Evolutionary conservation across 176 grass and related monocot species (phyloP), one percentile per base, ranked within the genome.

Genomic region (Elaeis guineensis): DNA sequence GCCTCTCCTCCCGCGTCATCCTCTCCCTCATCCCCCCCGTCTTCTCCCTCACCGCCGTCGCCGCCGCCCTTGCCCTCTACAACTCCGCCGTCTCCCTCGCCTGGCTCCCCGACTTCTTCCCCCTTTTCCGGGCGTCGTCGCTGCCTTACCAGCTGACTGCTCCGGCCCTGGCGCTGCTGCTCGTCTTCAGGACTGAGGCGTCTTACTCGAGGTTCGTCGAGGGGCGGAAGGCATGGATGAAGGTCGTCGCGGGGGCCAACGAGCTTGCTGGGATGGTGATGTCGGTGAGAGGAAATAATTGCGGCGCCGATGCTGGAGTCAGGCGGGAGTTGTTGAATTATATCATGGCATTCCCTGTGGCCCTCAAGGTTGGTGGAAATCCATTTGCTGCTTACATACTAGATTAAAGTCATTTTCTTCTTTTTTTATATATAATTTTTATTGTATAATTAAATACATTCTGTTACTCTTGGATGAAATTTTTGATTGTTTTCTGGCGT

Each of bases 141-240:
- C 75, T 97, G 2, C 87, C 92, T 4, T 97, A 88, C 72, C 83
- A 88, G 82, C 84, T 97, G 72, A 91, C 84, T 0, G 93, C 87
- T 0, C 93, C 93, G 1, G 87, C 93, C 3, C 81, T 97, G 57
- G 93, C 93, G 3, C 81, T 97, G 48, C 74, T 97, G 69, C 81
- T 97, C 17, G 93, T 97, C 55, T 97, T 97, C 74, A 74, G 93
- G 69, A 97, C 93, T 2, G 93, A 97, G 84, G 93, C 93, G 0
- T 91, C 93, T 70, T 97, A 97, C 73, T 80, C 87, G 15, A 70
- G 93, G 19, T 91, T 88, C 52, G 75, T 85, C 20, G 93, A 97
- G 72, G 93, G 84, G 3, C 80, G 87, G 17, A 91, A 89, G 76
- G 83, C 79, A 0, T 97, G 93, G 93, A 76, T 83, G 87, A 79